Conservation (phyloP, 106 monocot genomes). For the Dendrobium officinale region DNA sequence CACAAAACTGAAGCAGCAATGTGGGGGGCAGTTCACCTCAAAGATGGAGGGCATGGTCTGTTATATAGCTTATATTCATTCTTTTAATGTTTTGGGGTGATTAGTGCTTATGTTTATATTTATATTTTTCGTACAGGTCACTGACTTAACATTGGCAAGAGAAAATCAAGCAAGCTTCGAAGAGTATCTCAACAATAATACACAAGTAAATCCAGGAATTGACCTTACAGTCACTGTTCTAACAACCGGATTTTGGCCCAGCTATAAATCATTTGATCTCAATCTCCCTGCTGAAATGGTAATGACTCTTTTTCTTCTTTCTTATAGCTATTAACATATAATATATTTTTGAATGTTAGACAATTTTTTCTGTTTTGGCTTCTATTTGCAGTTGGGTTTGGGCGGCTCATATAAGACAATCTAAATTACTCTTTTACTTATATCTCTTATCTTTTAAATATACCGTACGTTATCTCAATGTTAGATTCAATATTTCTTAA, state of each 20-base stretch:
- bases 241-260: slow-evolving; percentile 99
- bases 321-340: background rate
- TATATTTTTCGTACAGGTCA: slow-evolving; percentile 45
- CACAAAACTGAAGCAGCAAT: slow-evolving; percentile 76
- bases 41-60: slow-evolving; percentile 58
- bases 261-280: slow-evolving; percentile 93
- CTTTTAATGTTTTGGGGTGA: slow-evolving; percentile 1
- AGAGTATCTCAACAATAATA: slow-evolving; percentile 58
- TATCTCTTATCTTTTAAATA: background rate
- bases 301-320: slow-evolving; percentile 4
- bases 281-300: slow-evolving; percentile 96
- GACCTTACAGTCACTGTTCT: slow-evolving; percentile 87
- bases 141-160: slow-evolving; percentile 86
- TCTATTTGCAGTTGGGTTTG: background rate
- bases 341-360: background rate
- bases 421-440: background rate
- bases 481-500: background rate
- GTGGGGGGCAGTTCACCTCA: slow-evolving; percentile 79
- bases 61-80: slow-evolving; percentile 7
- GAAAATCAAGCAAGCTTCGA: slow-evolving; percentile 91
- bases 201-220: slow-evolving; percentile 73
- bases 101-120: background rate
- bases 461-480: background rate
- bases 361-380: background rate
- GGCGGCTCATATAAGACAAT: background rate